Evolutionary conservation across 148 eudicot species (phyloP), one percentile per base, ranked within the genome.

Genomic region (Nepenthes mirabilis): DNA sequence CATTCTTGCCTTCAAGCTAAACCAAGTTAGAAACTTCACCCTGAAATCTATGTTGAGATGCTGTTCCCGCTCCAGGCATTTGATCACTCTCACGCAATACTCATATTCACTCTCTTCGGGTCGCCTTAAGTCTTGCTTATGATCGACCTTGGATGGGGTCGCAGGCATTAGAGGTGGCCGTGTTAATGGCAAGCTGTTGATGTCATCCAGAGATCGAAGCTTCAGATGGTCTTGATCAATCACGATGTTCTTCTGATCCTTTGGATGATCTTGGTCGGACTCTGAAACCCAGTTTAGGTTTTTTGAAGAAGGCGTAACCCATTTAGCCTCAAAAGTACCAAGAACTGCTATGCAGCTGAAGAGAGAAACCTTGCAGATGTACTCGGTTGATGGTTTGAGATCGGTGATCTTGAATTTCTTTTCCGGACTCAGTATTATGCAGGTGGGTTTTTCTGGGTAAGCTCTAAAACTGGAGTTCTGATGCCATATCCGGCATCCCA

Each of bases 1-100:
- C 43, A 47, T 56, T 4, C 77, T 78, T 2, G 91, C 85, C 60
- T 77, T 85, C 76, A 85, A 77, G 73, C 87, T 82, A 57, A 70
- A 85, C 87, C 91, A 85, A 14, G 87, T 80, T n/a, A 85, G 75
- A 60, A 85, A 76, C 73, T 85, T 85, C 68, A 79, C 77, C 47
- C 85, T 71, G 63, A 82, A 85, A 37, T 74, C 79, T 43, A 64
- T 49, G 11, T 64, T 76, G 53, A 85, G 36, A 69, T 75, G 66
- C 14, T 79, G 81, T 4, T 80, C 71, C 14, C 63, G 64, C 50
- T 85, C 87, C 65, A 85, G 65, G 62, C 64, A 56, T 54, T 79
- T 72, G 34, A 85, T 51, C 33, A 77, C 73, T 54, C 71, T 68
- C 13, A 85, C 87, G 35, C 82, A 80, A n/a, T 71, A 70, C 70